These are phyloP conservation scores for Wakefieldia striispora DNA, from an alignment of 768 basidiomycete species.

Conservation along the genomic window DNA sequence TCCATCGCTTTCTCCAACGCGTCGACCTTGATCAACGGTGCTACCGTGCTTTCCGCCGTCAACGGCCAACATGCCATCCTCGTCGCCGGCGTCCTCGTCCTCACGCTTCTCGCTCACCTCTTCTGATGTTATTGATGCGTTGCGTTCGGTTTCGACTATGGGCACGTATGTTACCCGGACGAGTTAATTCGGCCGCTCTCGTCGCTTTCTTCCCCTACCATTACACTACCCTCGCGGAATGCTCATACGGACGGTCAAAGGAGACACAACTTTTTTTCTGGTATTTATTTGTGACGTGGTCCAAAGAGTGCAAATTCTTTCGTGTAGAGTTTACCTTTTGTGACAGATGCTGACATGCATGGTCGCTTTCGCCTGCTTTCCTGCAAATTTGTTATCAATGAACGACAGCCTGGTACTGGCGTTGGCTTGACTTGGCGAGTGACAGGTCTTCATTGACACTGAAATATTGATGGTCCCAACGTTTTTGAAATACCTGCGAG, in stretches of 20 bases:
- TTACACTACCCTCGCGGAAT: neutral
- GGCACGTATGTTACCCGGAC: neutral
- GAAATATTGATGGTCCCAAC: too few species aligned
- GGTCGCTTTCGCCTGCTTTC: neutral
- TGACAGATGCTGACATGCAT: neutral
- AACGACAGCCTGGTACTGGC: too few species aligned
- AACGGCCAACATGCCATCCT: conserved; percentile 13
- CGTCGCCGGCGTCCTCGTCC: conserved; percentile 10
- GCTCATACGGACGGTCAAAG: neutral
- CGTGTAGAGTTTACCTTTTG: neutral
- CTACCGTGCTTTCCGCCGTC: conserved; percentile 6
- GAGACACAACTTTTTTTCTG: neutral
- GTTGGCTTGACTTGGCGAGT: too few species aligned
- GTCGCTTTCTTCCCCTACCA: neutral
- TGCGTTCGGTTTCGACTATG: neutral
- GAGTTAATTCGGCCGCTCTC: neutral
- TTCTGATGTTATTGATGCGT: conserved; percentile 13
- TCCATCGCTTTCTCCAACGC: conserved; percentile 57
- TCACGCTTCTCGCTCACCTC: conserved; percentile 16
- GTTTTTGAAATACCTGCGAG: neutral
- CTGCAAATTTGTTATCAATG: neutral
- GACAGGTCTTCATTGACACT: too few species aligned
- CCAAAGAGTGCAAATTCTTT: neutral
- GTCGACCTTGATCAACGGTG: conserved; percentile 50
- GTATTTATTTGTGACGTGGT: neutral